Evolutionary conservation across 805 yeast species (phyloP).

Genomic region (Ogataea allantospora): DNA sequence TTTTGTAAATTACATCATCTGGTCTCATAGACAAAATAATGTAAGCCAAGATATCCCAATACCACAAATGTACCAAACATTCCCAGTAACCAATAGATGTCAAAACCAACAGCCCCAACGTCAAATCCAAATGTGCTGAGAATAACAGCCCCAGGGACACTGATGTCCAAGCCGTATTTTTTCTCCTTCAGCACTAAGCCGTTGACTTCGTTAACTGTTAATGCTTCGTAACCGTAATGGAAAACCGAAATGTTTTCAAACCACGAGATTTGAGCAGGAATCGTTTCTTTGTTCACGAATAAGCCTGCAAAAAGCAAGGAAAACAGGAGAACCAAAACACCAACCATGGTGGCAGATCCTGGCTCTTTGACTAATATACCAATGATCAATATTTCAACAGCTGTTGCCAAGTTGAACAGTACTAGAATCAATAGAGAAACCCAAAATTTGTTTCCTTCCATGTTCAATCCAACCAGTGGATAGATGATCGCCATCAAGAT

Average conservation of each 20-base stretch:
- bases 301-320: constrained; percentile 91
- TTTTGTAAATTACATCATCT: constrained; percentile 39
- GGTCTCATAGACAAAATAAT: constrained; percentile 70
- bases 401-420: constrained; percentile 81
- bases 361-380: constrained; percentile 88
- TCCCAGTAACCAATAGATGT: constrained; percentile 56
- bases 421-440: constrained; percentile 69
- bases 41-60: constrained; percentile 74
- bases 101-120: constrained; percentile 70
- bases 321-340: constrained; percentile 78
- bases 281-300: constrained; percentile 76
- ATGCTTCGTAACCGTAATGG: constrained; percentile 94
- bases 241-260: constrained; percentile 84
- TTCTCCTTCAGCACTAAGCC: constrained; percentile 79
- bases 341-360: constrained; percentile 87
- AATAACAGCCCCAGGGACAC: constrained; percentile 97
- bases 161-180: constrained; percentile 90
- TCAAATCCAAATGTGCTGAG: constrained; percentile 93
- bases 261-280: constrained; percentile 53
- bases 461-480: constrained; percentile 85
- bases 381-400: constrained; percentile 79
- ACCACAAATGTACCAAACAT: constrained; percentile 59
- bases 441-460: constrained; percentile 71
- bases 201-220: constrained; percentile 89
- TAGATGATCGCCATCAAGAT: constrained; percentile 76